Evolutionary conservation across 2,329 filamentous ascomycete genomes (phyloP).

Genomic region (Trichoderma simmonsii): DNA sequence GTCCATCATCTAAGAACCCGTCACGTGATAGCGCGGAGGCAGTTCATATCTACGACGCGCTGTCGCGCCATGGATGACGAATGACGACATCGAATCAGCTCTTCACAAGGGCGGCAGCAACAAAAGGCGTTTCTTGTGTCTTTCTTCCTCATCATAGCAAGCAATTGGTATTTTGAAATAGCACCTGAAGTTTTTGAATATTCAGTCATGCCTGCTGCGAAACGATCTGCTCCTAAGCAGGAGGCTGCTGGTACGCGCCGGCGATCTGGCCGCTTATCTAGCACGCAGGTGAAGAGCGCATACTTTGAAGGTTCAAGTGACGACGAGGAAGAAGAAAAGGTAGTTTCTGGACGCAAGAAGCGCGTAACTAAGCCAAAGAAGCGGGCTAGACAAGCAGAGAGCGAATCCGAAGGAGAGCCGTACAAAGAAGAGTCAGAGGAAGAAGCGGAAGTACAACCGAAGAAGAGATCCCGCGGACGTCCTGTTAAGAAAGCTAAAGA

Average conservation of each 20-base stretch:
- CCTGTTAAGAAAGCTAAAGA: conserved; percentile 23
- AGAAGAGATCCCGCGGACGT: conserved; percentile 25
- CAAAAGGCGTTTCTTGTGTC: not conserved
- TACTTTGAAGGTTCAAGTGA: conserved; percentile 47
- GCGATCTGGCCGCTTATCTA: conserved; percentile 47
- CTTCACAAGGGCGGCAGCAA: not conserved
- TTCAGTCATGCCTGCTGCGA: conserved; percentile 38
- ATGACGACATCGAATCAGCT: conserved; percentile 25
- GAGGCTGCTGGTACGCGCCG: conserved; percentile 36
- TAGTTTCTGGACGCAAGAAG: conserved; percentile 18
- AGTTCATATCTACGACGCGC: conserved; percentile 21
- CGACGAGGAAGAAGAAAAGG: conserved; percentile 21
- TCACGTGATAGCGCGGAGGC: conserved; percentile 30
- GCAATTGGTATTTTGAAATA: not conserved
- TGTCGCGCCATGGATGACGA: conserved; percentile 29
- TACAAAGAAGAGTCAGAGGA: conserved; percentile 24
- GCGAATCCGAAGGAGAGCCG: conserved; percentile 24
- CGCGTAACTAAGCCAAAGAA: conserved; percentile 27
- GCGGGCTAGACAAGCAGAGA: conserved; percentile 21
- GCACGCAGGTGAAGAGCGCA: conserved; percentile 46
- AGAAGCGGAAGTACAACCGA: conserved; percentile 27
- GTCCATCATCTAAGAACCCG: accelerated
- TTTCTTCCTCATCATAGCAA: not conserved
- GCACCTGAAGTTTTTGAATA: not conserved
- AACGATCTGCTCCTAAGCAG: conserved; percentile 35